Evolutionary conservation across 2,329 filamentous ascomycete genomes (phyloP), one percentile per base, ranked within the genome.

Genomic region (Decorospora gaudefroyi): DNA sequence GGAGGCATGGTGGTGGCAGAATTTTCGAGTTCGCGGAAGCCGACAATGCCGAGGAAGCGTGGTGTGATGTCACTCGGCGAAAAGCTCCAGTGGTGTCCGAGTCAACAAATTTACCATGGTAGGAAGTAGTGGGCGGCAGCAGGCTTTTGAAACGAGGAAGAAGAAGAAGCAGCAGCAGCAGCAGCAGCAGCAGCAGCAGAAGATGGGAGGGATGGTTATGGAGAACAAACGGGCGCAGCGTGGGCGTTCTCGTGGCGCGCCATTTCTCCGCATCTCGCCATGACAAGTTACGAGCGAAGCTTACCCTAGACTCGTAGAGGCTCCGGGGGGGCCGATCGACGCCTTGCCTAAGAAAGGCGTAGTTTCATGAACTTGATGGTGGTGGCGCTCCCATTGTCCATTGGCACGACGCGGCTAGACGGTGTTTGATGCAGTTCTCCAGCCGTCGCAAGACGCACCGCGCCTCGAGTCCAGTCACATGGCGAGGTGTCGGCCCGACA

Each of bases 251-350:
- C 37, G 41, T 46, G 42, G 46, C 34, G 43, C 31, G 46, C 35
- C 30, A 17, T 29, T 48, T 48, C 61, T 64, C 63, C 61, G 60
- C 60, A 66, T 53, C 54, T 58, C 49, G 49, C 49, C 55, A 58
- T 61, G 57, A 56, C 53, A 47, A n/a, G 46, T 55, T 56, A 48
- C 53, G 57, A 50, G 51, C 25, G 44, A 38, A 15, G 34, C 25
- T 22, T 28, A 42, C 21, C 31, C 38, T 42, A 32, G n/a, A n/a
- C n/a, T n/a, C n/a, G n/a, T n/a, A n/a, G 46, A 40, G 46, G 43
- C 40, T 39, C 49, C 45, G 35, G 42, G 34, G 45, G 27, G 40
- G 58, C 55, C 52, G 49, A 33, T 45, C 31, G 54, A 42, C 39
- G 46, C 54, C 46, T 54, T 49, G 33, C 44, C 49, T 26, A 22